These are phyloP conservation scores for Carex cristatella DNA, from an alignment of 176 grass and related monocot genomes.

Conservation along the genomic window DNA sequence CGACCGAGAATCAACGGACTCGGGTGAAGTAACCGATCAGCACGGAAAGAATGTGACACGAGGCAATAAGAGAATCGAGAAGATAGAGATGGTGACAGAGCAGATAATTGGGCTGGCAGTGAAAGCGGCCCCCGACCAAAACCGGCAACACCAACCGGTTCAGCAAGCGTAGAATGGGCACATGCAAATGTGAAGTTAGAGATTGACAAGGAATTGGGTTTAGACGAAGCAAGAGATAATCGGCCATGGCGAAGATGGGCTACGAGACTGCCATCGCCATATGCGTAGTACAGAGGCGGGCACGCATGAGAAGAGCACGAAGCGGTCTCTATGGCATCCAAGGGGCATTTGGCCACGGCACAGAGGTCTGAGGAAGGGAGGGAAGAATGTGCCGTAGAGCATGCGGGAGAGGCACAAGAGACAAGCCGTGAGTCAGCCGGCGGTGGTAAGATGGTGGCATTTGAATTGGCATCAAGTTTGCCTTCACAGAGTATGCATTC, in stretches of 20 bases:
- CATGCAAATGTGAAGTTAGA: constrained; percentile 84
- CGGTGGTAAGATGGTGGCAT: not conserved
- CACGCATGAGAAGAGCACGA: constrained; percentile 56
- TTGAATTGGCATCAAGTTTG: constrained; percentile 23
- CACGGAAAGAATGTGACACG: constrained; percentile 69
- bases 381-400: constrained; percentile 56
- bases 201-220: constrained; percentile 26
- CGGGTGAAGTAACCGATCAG: constrained; percentile 45
- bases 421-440: constrained; percentile 38
- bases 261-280: constrained; percentile 85
- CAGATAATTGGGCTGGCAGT: constrained; percentile 55
- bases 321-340: constrained; percentile 64
- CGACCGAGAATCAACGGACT: constrained; percentile 88
- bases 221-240: constrained; percentile 43
- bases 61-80: constrained; percentile 88
- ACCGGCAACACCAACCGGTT: constrained; percentile 79
- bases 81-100: constrained; percentile 47
- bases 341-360: constrained; percentile 54
- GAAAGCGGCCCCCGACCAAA: constrained; percentile 83
- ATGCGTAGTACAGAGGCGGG: constrained; percentile 80
- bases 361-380: constrained; percentile 63
- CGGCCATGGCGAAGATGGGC: constrained; percentile 56
- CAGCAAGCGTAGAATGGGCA: constrained; percentile 63
- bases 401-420: constrained; percentile 52
- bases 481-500: constrained; percentile 93